Base-by-base conservation (phyloP, 2,329 filamentous ascomycete species). In the Dactylellina leptospora region DNA sequence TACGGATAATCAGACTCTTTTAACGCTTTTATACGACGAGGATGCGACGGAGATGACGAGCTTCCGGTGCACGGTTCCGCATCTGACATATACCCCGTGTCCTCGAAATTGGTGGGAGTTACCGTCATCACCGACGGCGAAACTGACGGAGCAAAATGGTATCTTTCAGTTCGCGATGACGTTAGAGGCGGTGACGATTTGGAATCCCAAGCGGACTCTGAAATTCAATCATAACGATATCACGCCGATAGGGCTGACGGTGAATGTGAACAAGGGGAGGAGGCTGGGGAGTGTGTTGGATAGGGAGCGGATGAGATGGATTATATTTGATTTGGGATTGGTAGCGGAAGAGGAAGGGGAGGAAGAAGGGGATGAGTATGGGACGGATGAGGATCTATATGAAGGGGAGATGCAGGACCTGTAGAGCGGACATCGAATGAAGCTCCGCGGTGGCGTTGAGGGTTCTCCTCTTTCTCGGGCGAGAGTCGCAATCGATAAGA, bases 1-100 rank as follows among this genome's bases (percentile, higher is more conserved):
- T 40, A 75, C 76, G 11, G 76, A 77, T 54, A 74, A 77, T 22
- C 72, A 76, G 36, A 66, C 71, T 20, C 68, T 77, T 20, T 75
- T 77, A 8, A 38, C 76, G 18, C 42, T 77, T 22, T 58, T 77
- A 13, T 45, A 66, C 30, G 74, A 76, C 38, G 51, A 74, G 61
- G 71, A 76, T 76, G 73, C 54, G n/a, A 72, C 68, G 16, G 53
- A 64, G 16, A 64, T 72, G 59, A 23, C 64, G 45, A 72, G 47
- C 23, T 45, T 72, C 16, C 59, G 59, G 6, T 64, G 68, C 36
- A 72, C 68, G 6, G n/a, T 28, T 10, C 59, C 68, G 9, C 59
- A 72, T 50, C 22, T 72, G 10, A 18, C 42, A 13, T 72, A 72
- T 36, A 72, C 59, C 18, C n/a, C 68, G 0, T 50, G 47, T n/a